Conservation (phyloP, 2,329 filamentous ascomycete species). For the Trichoderma atroviride region DNA sequence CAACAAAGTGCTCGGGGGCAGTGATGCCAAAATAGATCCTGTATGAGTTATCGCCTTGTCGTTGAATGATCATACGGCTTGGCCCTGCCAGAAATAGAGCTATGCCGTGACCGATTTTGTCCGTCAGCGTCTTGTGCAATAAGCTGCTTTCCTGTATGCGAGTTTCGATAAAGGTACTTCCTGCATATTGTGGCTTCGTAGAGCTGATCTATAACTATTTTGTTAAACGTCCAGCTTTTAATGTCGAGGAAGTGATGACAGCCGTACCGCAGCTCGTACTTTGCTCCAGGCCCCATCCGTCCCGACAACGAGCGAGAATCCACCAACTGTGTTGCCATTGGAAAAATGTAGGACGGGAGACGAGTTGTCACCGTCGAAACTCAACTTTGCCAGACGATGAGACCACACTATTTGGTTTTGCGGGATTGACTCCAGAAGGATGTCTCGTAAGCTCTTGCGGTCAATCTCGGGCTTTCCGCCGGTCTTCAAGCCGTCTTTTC, state of each 20-base stretch:
- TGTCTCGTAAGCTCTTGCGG: constrained; percentile 6
- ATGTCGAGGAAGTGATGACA: constrained; percentile 3
- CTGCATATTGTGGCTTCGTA: neutral
- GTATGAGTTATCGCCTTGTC: constrained; percentile 12
- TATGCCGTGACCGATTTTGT: constrained; percentile 13
- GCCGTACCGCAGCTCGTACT: constrained; percentile 12
- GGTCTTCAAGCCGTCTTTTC: constrained; percentile 1
- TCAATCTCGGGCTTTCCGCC: constrained; percentile 15
- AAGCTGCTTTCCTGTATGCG: constrained; percentile 6
- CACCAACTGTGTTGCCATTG: constrained; percentile 7
- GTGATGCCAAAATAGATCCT: constrained; percentile 16
- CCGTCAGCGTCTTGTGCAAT: constrained; percentile 3
- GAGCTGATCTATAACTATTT: neutral
- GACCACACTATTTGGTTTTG: constrained; percentile 2
- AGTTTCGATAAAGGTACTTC: neutral
- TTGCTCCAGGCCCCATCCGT: constrained; percentile 10
- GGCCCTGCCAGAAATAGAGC: constrained; percentile 12
- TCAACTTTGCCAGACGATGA: constrained; percentile 12
- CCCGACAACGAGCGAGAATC: constrained; percentile 9
- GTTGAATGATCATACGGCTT: constrained; percentile 19
- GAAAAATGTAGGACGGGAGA: constrained; percentile 3
- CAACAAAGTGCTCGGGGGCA: constrained; percentile 13
- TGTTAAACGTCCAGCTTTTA: neutral
- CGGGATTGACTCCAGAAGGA: constrained; percentile 11
- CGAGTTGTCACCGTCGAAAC: neutral